A percentile compares a stretch with the other conserved stretches of the same genome.
Conservation (phyloP, 1,139 yeast species). For the Lodderomyces elongisporus region DNA sequence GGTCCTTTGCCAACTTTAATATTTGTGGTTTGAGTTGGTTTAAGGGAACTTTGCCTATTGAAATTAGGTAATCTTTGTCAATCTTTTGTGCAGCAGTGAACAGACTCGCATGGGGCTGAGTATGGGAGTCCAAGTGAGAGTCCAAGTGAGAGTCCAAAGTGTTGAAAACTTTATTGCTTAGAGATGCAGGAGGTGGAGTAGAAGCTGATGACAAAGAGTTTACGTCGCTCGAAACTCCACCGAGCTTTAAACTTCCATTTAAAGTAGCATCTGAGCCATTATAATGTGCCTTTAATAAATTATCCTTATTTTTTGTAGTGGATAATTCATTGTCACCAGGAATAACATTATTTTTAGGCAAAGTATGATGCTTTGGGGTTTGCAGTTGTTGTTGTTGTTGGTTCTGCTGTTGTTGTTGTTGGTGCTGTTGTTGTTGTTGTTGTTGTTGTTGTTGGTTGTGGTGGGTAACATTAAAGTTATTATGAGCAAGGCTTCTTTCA, state of each 20-base stretch:
- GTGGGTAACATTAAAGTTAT: background rate
- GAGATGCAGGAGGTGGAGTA: slow-evolving; percentile 5
- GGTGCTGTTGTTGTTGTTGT: background rate
- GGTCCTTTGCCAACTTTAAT: slow-evolving; percentile 39
- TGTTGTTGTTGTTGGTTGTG: slow-evolving; percentile 2
- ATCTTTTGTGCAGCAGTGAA: slow-evolving; percentile 20
- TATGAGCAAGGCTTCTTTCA: background rate
- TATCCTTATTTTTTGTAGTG: slow-evolving; percentile 6
- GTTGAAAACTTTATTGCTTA: slow-evolving; percentile 5
- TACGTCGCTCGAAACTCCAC: slow-evolving; percentile 1
- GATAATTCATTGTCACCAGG: slow-evolving; percentile 3
- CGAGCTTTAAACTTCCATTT: background rate
- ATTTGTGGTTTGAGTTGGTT: slow-evolving; percentile 30
- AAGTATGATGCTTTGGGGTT: too few relatives aligned
- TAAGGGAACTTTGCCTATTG: slow-evolving; percentile 36
- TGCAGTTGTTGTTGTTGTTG: slow-evolving; percentile 1
- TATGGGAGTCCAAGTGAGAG: too few relatives aligned
- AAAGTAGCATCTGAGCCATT: slow-evolving; percentile 1
- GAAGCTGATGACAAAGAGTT: slow-evolving; percentile 4
- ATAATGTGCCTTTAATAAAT: slow-evolving; percentile 5
- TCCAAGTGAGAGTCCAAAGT: slow-evolving; percentile 9
- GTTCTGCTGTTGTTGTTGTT: background rate
- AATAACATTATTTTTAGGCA: background rate
- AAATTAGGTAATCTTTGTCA: slow-evolving; percentile 40
- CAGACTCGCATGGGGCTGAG: too few relatives aligned